phyloP scores from a whole-genome alignment of 2,329 filamentous ascomycete species.

The Penicillium sp. region DNA sequence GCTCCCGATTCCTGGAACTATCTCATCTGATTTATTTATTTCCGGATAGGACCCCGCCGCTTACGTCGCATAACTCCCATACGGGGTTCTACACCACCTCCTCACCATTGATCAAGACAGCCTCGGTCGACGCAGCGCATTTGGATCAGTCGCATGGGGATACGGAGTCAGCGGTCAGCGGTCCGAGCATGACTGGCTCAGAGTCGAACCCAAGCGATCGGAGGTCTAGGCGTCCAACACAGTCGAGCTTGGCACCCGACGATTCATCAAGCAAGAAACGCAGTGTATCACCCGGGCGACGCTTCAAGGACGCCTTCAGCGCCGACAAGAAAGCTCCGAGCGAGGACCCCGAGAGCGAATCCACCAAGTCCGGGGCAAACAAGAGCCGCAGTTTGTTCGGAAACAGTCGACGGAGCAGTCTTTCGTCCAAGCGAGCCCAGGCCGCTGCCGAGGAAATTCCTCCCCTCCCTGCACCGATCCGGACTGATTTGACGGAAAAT shows the following conservation, averaged over 20 bases:
- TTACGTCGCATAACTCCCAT: slow-evolving; percentile 64
- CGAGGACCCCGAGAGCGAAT: slow-evolving; percentile 51
- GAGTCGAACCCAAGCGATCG: slow-evolving; percentile 46
- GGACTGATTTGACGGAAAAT: slow-evolving; percentile 31
- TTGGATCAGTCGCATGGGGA: slow-evolving; percentile 31
- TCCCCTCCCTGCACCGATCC: slow-evolving; percentile 36
- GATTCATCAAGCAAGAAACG: slow-evolving; percentile 52
- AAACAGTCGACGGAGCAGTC: slow-evolving; percentile 36
- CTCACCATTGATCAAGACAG: slow-evolving; percentile 66
- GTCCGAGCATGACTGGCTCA: slow-evolving; percentile 37
- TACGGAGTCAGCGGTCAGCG: slow-evolving; percentile 31
- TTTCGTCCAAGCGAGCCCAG: slow-evolving; percentile 35
- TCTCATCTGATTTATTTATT: slow-evolving; percentile 13
- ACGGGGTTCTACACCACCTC: slow-evolving; percentile 69
- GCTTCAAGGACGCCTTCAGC: slow-evolving; percentile 71
- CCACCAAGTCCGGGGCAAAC: slow-evolving; percentile 43
- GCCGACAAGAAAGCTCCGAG: slow-evolving; percentile 55
- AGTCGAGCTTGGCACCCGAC: slow-evolving; percentile 32
- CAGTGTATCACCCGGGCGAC: slow-evolving; percentile 69
- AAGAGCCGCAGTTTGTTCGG: slow-evolving; percentile 45
- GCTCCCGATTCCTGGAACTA: background rate
- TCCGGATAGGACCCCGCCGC: slow-evolving; percentile 45
- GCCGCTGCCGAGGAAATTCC: slow-evolving; percentile 33
- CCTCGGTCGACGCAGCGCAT: slow-evolving; percentile 47
- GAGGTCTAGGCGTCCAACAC: slow-evolving; percentile 27